These are phyloP conservation scores for Candida michaelii DNA, from an alignment of 805 yeast genomes.

Conservation along the genomic window DNA sequence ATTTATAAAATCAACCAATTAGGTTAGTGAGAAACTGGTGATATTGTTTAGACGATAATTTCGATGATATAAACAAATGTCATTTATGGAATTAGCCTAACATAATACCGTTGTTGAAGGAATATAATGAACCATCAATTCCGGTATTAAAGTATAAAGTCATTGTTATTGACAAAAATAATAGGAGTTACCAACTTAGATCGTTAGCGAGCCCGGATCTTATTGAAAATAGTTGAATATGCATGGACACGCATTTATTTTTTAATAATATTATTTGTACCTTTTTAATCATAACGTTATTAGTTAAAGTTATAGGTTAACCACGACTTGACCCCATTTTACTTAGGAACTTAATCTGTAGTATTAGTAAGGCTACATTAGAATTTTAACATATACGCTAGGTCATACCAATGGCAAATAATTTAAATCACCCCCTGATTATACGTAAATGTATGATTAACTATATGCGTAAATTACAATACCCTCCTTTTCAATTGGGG, in stretches of 20 bases:
- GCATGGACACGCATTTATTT: slow-evolving; percentile 1
- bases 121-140: background rate
- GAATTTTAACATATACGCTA: no score
- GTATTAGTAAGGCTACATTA: no score
- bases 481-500: background rate
- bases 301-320: no score
- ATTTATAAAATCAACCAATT: background rate
- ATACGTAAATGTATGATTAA: no score
- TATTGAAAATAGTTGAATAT: background rate
- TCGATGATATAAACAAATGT: background rate
- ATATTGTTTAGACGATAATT: slow-evolving; percentile 4
- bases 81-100: background rate
- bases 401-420: no score
- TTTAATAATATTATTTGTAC: background rate
- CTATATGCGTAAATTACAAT: background rate
- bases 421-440: no score
- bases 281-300: no score
- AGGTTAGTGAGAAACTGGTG: background rate
- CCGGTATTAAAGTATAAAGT: background rate
- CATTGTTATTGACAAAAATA: background rate
- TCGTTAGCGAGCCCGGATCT: background rate
- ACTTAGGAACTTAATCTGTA: no score
- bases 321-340: no score
- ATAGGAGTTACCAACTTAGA: background rate
- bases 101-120: background rate